These are phyloP conservation scores for Aspergillus sparsus DNA, from an alignment of 495 filamentous ascomycete genomes.

Conservation along the genomic window DNA sequence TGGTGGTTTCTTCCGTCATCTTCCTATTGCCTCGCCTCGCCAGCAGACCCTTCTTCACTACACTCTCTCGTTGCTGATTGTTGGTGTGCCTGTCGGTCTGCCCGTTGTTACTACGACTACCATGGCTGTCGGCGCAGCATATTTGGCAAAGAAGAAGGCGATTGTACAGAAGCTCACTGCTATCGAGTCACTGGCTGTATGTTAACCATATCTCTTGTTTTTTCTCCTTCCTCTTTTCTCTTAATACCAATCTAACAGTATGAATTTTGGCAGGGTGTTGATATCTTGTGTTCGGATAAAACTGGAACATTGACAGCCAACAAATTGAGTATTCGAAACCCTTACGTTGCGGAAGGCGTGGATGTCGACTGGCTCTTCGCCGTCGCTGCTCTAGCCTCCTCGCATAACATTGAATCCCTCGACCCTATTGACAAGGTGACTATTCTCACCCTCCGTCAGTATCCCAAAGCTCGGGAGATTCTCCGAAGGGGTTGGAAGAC, in stretches of 20 bases:
- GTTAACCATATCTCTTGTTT: conserved; percentile 12
- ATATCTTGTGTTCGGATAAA: conserved; percentile 98
- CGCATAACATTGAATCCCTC: conserved; percentile 70
- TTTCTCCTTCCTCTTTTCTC: background rate
- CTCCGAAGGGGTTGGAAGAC: conserved; percentile 67
- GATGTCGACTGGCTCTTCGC: conserved; percentile 78
- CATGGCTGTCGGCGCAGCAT: conserved; percentile 94
- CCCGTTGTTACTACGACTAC: conserved; percentile 94
- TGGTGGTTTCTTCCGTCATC: conserved; percentile 68
- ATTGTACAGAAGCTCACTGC: conserved; percentile 96
- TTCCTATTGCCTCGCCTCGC: conserved; percentile 64
- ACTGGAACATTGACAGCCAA: conserved; percentile 72
- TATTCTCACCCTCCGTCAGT: conserved; percentile 64
- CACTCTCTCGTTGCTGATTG: conserved; percentile 76
- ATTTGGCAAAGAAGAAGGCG: conserved; percentile 91
- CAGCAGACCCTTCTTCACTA: conserved; percentile 62
- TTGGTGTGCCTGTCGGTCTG: conserved; percentile 95
- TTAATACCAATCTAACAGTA: too few species aligned
- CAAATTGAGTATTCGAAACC: conserved; percentile 69
- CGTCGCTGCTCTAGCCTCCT: conserved; percentile 69
- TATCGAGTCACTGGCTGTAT: conserved; percentile 84
- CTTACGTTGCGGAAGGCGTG: conserved; percentile 69
- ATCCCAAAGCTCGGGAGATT: conserved; percentile 66
- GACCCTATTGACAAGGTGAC: conserved; percentile 77
- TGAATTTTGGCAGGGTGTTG: conserved; percentile 62